phyloP scores from a whole-genome alignment of 805 yeast genomes.

The Kodamaea restingae region DNA sequence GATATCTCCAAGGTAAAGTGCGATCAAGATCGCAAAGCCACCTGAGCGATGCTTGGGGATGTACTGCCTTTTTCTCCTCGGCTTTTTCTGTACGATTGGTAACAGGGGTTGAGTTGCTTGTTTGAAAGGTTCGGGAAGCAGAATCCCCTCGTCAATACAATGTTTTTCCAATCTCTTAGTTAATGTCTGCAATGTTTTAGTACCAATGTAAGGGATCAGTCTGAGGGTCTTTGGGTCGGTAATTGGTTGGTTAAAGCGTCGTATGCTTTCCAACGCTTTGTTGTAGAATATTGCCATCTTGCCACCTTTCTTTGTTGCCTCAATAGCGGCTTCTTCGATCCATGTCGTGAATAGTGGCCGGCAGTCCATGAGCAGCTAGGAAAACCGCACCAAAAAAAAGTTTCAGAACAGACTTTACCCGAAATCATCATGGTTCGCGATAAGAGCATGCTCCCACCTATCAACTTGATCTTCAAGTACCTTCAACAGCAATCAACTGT shows the following conservation, averaged over 20 bases:
- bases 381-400: background rate
- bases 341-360: conserved; percentile 52
- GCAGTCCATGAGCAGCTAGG: conserved; percentile 37
- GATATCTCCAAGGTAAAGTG: conserved; percentile 48
- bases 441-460: conserved; percentile 72
- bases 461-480: conserved; percentile 82
- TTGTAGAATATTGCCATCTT: conserved; percentile 51
- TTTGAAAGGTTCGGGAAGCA: conserved; percentile 38
- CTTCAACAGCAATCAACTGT: conserved; percentile 79
- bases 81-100: conserved; percentile 7
- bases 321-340: conserved; percentile 51
- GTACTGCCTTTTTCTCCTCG: conserved; percentile 36
- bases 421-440: conserved; percentile 14
- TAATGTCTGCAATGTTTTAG: conserved; percentile 54
- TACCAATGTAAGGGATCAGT: conserved; percentile 67
- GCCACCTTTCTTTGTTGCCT: conserved; percentile 45
- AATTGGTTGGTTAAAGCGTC: conserved; percentile 42
- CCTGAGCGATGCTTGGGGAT: conserved; percentile 77
- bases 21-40: conserved; percentile 74
- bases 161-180: conserved; percentile 44
- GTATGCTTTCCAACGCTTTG: conserved; percentile 53
- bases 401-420: background rate
- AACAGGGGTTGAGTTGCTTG: conserved; percentile 4
- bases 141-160: conserved; percentile 52
- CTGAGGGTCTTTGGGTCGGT: conserved; percentile 54